phyloP scores from a whole-genome alignment of 495 filamentous ascomycete genomes.

The Hypoxylon lenormandii region DNA sequence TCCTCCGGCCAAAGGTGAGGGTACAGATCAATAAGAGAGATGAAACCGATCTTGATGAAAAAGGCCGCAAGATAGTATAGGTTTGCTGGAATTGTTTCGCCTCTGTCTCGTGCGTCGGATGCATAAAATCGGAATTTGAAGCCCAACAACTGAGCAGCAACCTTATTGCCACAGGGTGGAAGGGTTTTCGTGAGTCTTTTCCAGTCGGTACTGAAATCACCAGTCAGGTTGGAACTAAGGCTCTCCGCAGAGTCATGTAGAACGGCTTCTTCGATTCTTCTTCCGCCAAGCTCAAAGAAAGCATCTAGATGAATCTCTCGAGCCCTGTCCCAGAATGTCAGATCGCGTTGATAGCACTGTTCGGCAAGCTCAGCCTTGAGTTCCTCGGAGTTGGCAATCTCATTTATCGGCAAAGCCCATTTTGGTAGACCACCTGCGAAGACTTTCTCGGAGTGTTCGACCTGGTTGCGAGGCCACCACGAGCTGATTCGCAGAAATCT shows the following conservation, averaged over 20 bases:
- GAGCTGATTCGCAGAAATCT: slow-evolving; percentile 90
- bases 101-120: slow-evolving; percentile 72
- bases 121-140: slow-evolving; percentile 97
- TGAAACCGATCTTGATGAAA: slow-evolving; percentile 96
- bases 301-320: slow-evolving; percentile 78
- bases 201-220: slow-evolving; percentile 69
- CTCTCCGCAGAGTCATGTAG: slow-evolving; percentile 60
- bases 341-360: slow-evolving; percentile 73
- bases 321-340: slow-evolving; percentile 84
- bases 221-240: slow-evolving; percentile 49
- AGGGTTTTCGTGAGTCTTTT: slow-evolving; percentile 80
- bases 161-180: slow-evolving; percentile 84
- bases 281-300: slow-evolving; percentile 86
- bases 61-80: slow-evolving; percentile 89
- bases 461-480: slow-evolving; percentile 87
- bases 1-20: slow-evolving; percentile 90
- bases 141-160: slow-evolving; percentile 92
- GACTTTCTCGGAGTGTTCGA: slow-evolving; percentile 49
- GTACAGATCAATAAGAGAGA: slow-evolving; percentile 92
- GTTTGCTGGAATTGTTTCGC: slow-evolving; percentile 84
- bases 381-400: slow-evolving; percentile 65
- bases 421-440: slow-evolving; percentile 72
- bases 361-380: slow-evolving; percentile 55
- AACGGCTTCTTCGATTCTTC: slow-evolving; percentile 65
- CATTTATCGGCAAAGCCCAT: slow-evolving; percentile 83